These are phyloP conservation scores for Saccharomyces pastorianus DNA, from an alignment of 1,139 yeast genomes.

Conservation along the genomic window DNA sequence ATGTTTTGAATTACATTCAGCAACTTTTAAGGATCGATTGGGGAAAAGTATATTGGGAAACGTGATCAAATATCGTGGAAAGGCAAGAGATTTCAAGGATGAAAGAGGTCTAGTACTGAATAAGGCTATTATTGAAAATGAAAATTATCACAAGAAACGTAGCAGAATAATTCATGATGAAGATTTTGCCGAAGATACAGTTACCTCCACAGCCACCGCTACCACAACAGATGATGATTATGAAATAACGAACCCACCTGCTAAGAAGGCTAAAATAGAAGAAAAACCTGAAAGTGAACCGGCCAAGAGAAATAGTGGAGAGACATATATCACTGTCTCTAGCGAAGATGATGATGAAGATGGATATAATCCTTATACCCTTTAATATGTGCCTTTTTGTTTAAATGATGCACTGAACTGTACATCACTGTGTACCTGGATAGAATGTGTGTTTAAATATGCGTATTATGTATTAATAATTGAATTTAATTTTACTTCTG, in stretches of 20 bases:
- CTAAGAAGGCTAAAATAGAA: conserved; percentile 14
- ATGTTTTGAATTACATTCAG: conserved; percentile 50
- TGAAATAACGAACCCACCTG: conserved; percentile 14
- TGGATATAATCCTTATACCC: conserved; percentile 9
- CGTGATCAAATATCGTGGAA: conserved; percentile 69
- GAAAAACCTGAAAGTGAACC: neutral
- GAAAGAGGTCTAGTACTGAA: conserved; percentile 60
- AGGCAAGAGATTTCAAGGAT: conserved; percentile 71
- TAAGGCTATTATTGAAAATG: conserved; percentile 42
- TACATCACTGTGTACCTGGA: neutral
- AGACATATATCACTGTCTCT: neutral
- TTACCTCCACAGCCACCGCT: conserved; percentile 11
- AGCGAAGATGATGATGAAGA: conserved; percentile 6
- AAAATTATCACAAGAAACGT: conserved; percentile 27
- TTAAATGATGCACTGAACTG: neutral
- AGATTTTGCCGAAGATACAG: conserved; percentile 16
- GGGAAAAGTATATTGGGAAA: conserved; percentile 80
- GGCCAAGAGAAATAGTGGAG: conserved; percentile 6
- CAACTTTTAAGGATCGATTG: conserved; percentile 57
- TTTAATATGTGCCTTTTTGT: neutral
- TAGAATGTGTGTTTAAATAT: neutral
- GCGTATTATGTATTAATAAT: neutral
- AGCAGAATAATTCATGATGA: conserved; percentile 26
- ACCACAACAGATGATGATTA: conserved; percentile 14
- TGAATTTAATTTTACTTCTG: conserved; percentile 26